Evolutionary conservation across 768 basidiomycete species (phyloP).

Genomic region (Suillus sp.): DNA sequence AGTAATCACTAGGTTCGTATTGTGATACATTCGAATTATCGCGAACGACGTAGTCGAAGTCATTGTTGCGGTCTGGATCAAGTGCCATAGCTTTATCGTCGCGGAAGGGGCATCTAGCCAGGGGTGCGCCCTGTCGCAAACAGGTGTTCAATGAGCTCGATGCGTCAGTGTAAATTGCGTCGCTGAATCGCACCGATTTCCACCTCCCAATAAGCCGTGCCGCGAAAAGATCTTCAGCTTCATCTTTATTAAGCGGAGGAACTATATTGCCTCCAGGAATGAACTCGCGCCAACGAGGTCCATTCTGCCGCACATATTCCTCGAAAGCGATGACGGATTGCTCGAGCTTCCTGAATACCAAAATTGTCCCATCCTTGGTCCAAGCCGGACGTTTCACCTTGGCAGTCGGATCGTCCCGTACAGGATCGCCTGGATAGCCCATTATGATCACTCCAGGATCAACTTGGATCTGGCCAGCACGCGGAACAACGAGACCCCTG

Average conservation of each 20-base stretch:
- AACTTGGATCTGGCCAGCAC: not conserved
- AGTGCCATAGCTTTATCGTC: no score
- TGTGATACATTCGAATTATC: not conserved
- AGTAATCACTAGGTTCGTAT: not conserved
- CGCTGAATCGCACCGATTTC: no score
- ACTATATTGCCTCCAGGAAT: no score
- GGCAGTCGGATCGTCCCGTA: not conserved
- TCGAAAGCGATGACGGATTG: not conserved
- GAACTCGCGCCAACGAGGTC: no score
- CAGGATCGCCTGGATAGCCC: not conserved
- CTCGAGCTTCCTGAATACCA: not conserved
- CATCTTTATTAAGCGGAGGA: no score
- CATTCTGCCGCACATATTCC: not conserved
- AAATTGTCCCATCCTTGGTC: not conserved
- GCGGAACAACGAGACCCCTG: not conserved
- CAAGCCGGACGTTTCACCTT: not conserved
- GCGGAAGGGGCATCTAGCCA: no score
- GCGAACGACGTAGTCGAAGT: no score
- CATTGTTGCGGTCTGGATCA: no score
- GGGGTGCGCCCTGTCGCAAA: no score
- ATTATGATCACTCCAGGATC: not conserved
- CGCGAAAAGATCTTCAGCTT: no score
- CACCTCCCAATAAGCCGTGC: no score
- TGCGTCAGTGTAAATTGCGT: no score
- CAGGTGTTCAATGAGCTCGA: not conserved